phyloP scores from a whole-genome alignment of 2,329 filamentous ascomycete genomes.

The Aspergillus sp. region DNA sequence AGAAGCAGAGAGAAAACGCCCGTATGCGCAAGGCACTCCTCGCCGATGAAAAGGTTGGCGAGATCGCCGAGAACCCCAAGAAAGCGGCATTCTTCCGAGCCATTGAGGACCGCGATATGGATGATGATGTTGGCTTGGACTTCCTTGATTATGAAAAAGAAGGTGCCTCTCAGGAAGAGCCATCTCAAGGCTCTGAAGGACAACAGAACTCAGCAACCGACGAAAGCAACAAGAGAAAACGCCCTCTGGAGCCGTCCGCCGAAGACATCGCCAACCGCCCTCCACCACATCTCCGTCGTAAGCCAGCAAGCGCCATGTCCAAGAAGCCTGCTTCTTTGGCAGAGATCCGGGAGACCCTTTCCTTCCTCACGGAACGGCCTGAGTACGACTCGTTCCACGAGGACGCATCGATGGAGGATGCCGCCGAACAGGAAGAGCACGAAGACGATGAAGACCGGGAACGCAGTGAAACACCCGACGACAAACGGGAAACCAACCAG shows the following conservation, averaged over 20 bases:
- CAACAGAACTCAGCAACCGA: conserved; percentile 14
- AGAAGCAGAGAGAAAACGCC: conserved; percentile 82
- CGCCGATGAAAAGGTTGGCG: conserved; percentile 82
- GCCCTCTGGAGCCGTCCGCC: conserved; percentile 33
- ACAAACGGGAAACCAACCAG: conserved; percentile 12
- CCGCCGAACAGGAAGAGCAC: conserved; percentile 48
- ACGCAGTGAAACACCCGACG: conserved; percentile 13
- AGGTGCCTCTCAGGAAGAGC: conserved; percentile 35
- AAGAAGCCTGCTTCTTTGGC: conserved; percentile 69
- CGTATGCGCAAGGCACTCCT: conserved; percentile 88
- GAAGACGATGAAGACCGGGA: conserved; percentile 19
- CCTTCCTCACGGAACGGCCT: conserved; percentile 72
- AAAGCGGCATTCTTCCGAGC: conserved; percentile 86
- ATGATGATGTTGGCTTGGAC: conserved; percentile 69
- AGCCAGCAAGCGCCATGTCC: conserved; percentile 46
- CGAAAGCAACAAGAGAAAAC: conserved; percentile 35
- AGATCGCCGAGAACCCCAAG: conserved; percentile 83
- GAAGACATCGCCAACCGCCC: conserved; percentile 48
- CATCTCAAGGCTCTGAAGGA: conserved; percentile 20
- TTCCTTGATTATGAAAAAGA: conserved; percentile 53
- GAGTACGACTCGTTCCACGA: conserved; percentile 51
- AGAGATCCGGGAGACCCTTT: conserved; percentile 79
- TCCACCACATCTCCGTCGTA: conserved; percentile 59
- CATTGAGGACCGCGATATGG: conserved; percentile 75
- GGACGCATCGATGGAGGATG: conserved; percentile 47